Evolutionary conservation across 78 protist species (phyloP).

Genomic region (Dictyostelium intermedium): DNA sequence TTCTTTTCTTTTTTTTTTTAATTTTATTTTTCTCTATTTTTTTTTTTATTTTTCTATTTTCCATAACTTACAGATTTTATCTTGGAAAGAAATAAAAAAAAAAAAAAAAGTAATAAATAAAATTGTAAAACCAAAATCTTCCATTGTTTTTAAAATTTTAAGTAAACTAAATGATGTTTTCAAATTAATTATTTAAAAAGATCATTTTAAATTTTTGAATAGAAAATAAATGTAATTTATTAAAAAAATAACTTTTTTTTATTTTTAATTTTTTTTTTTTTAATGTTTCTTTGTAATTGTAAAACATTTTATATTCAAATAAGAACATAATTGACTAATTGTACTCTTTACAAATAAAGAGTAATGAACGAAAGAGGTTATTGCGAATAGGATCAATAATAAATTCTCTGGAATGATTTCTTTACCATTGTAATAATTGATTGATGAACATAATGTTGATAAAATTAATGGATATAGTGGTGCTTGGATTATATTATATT

Average conservation of each 20-base stretch:
- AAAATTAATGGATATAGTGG: conserved; percentile 54
- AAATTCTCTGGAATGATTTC: neutral
- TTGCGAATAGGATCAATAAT: neutral
- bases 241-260: no score
- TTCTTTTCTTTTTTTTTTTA: neutral
- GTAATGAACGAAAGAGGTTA: neutral
- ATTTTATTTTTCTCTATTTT: no score
- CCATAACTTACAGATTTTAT: no score
- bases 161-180: no score
- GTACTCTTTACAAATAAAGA: conserved; percentile 41
- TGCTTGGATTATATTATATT: conserved; percentile 43
- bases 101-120: neutral
- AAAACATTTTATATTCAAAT: conserved; percentile 62
- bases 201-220: neutral
- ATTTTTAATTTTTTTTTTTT: neutral
- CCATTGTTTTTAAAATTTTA: no score
- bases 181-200: no score
- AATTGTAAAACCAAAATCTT: neutral
- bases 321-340: conserved; percentile 39
- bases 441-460: conserved; percentile 11
- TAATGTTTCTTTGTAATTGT: neutral
- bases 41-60: neutral
- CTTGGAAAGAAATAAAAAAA: neutral
- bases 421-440: neutral
- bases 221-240: no score